phyloP scores from a whole-genome alignment of 1,284 basidiomycete genomes.

The Leccinum ponderosum region DNA sequence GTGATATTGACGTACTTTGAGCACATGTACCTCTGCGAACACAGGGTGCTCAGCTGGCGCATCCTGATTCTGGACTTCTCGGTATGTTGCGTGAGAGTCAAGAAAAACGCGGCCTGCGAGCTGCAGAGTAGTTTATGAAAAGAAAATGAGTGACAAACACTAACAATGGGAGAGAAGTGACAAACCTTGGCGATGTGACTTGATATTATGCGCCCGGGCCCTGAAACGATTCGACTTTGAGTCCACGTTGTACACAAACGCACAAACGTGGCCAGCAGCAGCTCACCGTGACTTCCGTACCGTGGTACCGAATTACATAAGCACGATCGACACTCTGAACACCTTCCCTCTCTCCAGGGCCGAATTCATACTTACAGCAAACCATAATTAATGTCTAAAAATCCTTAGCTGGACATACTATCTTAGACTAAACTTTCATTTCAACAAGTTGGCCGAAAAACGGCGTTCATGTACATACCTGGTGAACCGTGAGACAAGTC shows the following conservation, averaged over 20 bases:
- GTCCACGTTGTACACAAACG: conserved; percentile 24
- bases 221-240: conserved; percentile 19
- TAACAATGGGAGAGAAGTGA: conserved; percentile 19
- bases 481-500: neutral
- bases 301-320: conserved; percentile 26
- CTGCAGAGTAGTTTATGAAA: conserved; percentile 29
- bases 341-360: neutral
- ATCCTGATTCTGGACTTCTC: conserved; percentile 35
- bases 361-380: neutral
- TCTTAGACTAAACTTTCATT: neutral
- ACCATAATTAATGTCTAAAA: neutral
- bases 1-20: conserved; percentile 34
- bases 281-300: conserved; percentile 13
- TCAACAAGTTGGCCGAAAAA: conserved; percentile 2
- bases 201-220: conserved; percentile 27
- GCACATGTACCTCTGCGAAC: conserved; percentile 30
- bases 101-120: conserved; percentile 35
- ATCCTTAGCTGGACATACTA: neutral
- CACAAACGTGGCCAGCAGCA: conserved; percentile 19
- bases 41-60: conserved; percentile 28
- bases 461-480: conserved; percentile 25
- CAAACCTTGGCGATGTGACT: conserved; percentile 25
- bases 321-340: conserved; percentile 19
- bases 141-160: conserved; percentile 28
- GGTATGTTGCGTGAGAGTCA: conserved; percentile 39